phyloP scores from a whole-genome alignment of 2,329 filamentous ascomycete genomes.

The Helotiales sp. region DNA sequence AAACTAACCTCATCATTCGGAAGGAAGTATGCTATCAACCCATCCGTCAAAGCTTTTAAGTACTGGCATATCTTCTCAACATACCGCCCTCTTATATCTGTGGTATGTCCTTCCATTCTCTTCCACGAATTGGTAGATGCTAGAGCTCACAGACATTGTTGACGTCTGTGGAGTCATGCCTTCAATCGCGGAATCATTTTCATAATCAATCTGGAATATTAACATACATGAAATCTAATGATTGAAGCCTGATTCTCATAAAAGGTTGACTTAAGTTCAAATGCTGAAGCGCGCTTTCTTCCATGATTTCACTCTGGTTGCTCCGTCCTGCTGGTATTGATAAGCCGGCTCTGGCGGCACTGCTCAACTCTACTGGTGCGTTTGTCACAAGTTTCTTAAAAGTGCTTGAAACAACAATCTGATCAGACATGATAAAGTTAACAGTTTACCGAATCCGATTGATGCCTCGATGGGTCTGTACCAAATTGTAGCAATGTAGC shows the following conservation, averaged over 20 bases:
- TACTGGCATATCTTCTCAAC: neutral
- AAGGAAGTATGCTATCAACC: constrained; percentile 34
- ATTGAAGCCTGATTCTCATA: neutral
- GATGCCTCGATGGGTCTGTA: neutral
- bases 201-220: constrained; percentile 7
- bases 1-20: constrained; percentile 33
- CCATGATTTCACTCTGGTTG: constrained; percentile 1
- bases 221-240: too few relatives aligned
- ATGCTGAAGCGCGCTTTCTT: constrained; percentile 14
- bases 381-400: neutral
- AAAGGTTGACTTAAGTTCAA: neutral
- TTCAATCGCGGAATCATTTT: constrained; percentile 16
- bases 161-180: constrained; percentile 15
- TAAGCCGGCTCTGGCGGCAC: neutral
- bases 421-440: neutral
- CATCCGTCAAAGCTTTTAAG: neutral
- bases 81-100: constrained; percentile 47
- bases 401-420: neutral
- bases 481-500: neutral
- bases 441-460: neutral
- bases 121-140: constrained; percentile 38
- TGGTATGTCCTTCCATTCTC: constrained; percentile 56
- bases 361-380: neutral
- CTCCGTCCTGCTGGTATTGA: neutral
- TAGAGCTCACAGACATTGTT: constrained; percentile 10